Evolutionary conservation across 1,284 basidiomycete genomes (phyloP).

Genomic region (Malassezia sympodialis): DNA sequence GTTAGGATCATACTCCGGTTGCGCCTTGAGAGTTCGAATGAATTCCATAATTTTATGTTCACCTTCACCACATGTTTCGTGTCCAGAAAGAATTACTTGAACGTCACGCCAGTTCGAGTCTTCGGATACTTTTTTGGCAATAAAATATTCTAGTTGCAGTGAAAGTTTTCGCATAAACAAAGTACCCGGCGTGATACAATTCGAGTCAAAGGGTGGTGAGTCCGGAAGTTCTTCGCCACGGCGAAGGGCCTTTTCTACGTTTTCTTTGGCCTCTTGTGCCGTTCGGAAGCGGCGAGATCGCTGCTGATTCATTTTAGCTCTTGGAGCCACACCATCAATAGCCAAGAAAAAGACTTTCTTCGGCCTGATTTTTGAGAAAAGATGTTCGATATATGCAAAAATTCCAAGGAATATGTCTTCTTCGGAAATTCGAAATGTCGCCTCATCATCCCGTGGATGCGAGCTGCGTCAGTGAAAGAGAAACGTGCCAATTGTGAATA

Average conservation of each 20-base stretch:
- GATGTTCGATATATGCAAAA: constrained; percentile 90
- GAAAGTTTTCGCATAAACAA: constrained; percentile 87
- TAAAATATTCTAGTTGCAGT: constrained; percentile 83
- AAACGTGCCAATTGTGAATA: constrained; percentile 58
- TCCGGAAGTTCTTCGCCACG: constrained; percentile 85
- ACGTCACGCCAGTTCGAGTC: constrained; percentile 65
- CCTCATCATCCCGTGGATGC: constrained; percentile 84
- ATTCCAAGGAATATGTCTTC: constrained; percentile 95
- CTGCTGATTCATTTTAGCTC: constrained; percentile 99
- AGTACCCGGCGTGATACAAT: constrained; percentile 97
- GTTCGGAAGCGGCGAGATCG: constrained; percentile 71
- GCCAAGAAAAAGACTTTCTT: constrained; percentile 85
- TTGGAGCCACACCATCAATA: constrained; percentile 91
- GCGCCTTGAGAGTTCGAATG: constrained; percentile 84
- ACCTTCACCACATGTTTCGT: constrained; percentile 92
- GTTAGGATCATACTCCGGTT: constrained; percentile 86
- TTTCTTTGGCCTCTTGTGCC: constrained; percentile 80
- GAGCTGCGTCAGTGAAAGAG: constrained; percentile 61
- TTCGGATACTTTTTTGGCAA: constrained; percentile 51
- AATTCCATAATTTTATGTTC: constrained; percentile 99
- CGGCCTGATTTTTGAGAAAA: constrained; percentile 94
- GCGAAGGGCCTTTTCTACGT: constrained; percentile 69
- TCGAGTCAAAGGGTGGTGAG: constrained; percentile 92
- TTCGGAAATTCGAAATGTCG: constrained; percentile 80
- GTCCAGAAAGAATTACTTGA: constrained; percentile 89